phyloP scores from a whole-genome alignment of 352 stramenopile species.

The Peronospora destructor region DNA sequence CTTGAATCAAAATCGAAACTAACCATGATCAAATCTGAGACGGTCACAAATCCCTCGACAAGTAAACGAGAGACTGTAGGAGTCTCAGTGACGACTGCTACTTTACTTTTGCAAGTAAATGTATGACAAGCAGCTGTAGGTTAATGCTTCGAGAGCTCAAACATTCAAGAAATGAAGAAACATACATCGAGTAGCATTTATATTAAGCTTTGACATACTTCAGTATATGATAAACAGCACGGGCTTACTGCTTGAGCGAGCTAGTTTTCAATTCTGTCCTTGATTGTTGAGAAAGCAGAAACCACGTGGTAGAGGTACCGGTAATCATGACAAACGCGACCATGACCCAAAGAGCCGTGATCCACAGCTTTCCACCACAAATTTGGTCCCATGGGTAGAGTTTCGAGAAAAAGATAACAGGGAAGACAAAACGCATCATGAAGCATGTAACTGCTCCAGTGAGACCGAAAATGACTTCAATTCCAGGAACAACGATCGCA shows the following conservation, averaged over 20 bases:
- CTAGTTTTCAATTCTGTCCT: slow-evolving; percentile 5
- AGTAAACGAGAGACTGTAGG: no score
- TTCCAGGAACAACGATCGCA: slow-evolving; percentile 49
- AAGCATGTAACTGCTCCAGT: slow-evolving; percentile 61
- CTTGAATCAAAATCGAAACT: not conserved
- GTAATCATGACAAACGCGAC: slow-evolving; percentile 34
- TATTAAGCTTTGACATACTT: slow-evolving; percentile 2
- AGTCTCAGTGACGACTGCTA: no score
- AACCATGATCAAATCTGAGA: not conserved
- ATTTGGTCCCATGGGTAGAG: slow-evolving; percentile 49
- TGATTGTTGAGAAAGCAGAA: slow-evolving; percentile 18
- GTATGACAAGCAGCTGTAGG: no score
- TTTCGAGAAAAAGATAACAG: slow-evolving; percentile 49
- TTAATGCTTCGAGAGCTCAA: slow-evolving; percentile 18
- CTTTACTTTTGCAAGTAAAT: no score
- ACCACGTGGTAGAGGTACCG: slow-evolving; percentile 25
- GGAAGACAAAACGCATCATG: slow-evolving; percentile 73
- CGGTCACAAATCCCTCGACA: not conserved
- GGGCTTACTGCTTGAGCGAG: not conserved
- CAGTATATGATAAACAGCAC: not conserved
- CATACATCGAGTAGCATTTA: slow-evolving; percentile 7
- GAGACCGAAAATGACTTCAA: slow-evolving; percentile 65
- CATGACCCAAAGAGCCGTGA: slow-evolving; percentile 32
- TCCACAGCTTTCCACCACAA: slow-evolving; percentile 29
- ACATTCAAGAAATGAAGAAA: slow-evolving; percentile 4